Evolutionary conservation across 2,329 filamentous ascomycete species (phyloP).

Genomic region (Talaromyces islandicus): DNA sequence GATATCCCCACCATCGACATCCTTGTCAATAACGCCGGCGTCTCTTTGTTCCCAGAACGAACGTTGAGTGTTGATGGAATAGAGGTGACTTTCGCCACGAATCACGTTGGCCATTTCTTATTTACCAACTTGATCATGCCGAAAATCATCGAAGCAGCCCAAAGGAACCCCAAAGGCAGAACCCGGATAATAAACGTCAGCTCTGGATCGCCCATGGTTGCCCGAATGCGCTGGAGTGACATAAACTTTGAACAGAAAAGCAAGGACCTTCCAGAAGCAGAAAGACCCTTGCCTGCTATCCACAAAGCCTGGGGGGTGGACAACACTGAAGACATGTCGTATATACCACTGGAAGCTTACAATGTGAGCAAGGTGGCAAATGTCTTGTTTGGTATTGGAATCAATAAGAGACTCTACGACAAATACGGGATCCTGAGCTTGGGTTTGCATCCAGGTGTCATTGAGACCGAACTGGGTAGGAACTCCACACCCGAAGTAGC

Average conservation of each 20-base stretch:
- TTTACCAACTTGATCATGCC: conserved; percentile 21
- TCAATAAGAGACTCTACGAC: conserved; percentile 18
- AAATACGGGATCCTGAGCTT: conserved; percentile 18
- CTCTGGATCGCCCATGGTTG: conserved; percentile 18
- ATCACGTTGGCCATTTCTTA: conserved; percentile 35
- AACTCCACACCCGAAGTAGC: conserved; percentile 12
- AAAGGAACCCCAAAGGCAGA: conserved; percentile 6
- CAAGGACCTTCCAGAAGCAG: conserved; percentile 13
- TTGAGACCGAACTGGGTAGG: conserved; percentile 1
- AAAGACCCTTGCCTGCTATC: conserved; percentile 23
- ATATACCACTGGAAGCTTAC: conserved; percentile 12
- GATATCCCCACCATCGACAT: conserved; percentile 31
- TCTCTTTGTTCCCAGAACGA: conserved; percentile 27
- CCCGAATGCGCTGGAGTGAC: conserved; percentile 27
- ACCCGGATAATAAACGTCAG: conserved; percentile 25
- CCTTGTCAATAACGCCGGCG: conserved; percentile 39
- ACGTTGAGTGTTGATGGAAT: conserved; percentile 28
- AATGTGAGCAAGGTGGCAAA: conserved; percentile 40
- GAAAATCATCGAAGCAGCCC: conserved; percentile 11
- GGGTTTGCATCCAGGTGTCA: conserved; percentile 23
- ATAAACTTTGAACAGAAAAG: conserved; percentile 24
- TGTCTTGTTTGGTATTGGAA: conserved; percentile 36
- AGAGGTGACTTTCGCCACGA: conserved; percentile 34
- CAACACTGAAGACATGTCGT: conserved; percentile 1
- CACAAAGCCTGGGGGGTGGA: background rate